Percentiles rank a stretch among this genome's conserved stretches.
phyloP scores from a whole-genome alignment of 331 rosid genomes.

The Quercus phellos region DNA sequence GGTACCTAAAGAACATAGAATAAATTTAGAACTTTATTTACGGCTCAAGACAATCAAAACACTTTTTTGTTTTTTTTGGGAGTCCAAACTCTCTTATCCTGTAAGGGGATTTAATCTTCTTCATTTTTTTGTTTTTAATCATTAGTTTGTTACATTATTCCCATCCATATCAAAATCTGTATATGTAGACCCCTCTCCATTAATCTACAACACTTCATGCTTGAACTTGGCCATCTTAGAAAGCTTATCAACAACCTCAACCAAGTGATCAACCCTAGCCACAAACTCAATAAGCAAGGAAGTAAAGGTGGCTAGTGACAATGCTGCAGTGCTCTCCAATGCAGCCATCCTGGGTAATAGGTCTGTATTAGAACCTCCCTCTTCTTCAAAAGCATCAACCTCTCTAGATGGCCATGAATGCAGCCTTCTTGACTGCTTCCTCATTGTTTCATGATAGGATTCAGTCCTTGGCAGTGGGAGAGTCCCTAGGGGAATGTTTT shows the following conservation, averaged over 20 bases:
- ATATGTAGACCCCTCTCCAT: background rate
- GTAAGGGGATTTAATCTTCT: background rate
- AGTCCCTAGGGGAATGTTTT: slow-evolving; percentile 8
- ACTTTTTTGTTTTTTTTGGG: background rate
- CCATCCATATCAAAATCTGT: background rate
- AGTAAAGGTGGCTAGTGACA: slow-evolving; percentile 64
- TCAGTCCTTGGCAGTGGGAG: slow-evolving; percentile 12
- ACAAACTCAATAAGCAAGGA: slow-evolving; percentile 66
- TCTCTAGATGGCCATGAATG: slow-evolving; percentile 68
- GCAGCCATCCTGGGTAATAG: slow-evolving; percentile 40
- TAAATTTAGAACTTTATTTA: background rate
- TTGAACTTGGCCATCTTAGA: slow-evolving; percentile 66
- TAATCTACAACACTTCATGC: slow-evolving; percentile 5
- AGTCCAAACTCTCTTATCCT: background rate
- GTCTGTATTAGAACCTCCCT: slow-evolving; percentile 15
- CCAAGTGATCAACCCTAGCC: slow-evolving; percentile 73
- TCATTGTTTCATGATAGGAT: slow-evolving; percentile 35
- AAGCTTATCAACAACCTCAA: slow-evolving; percentile 60
- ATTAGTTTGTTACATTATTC: background rate
- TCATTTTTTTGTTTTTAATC: background rate
- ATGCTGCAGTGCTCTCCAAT: slow-evolving; percentile 49
- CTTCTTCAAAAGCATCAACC: slow-evolving; percentile 49
- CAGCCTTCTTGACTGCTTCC: slow-evolving; percentile 52
- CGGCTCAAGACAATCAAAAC: background rate
- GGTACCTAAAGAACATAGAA: too few species aligned